Evolutionary conservation across 129 eudicot species (phyloP).

Genomic region (Smallanthus sonchifolius): DNA sequence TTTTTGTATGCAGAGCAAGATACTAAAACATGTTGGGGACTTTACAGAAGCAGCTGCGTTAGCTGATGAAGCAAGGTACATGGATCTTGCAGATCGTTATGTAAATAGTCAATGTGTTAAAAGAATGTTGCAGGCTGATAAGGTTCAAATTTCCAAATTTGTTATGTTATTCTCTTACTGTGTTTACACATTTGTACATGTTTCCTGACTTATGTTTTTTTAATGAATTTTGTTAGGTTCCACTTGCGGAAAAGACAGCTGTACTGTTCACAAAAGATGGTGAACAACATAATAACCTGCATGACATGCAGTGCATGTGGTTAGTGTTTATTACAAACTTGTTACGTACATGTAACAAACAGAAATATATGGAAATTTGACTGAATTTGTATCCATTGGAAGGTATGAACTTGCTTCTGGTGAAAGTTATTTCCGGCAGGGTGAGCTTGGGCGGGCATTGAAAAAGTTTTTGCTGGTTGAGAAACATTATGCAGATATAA

Average conservation of each 20-base stretch:
- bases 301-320: slow-evolving; percentile 99
- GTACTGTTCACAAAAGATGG: slow-evolving; percentile 97
- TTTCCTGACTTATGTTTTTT: not conserved
- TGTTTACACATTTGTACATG: not conserved
- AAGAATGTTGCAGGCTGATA: slow-evolving; percentile 98
- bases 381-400: slow-evolving; percentile 9
- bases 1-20: slow-evolving; percentile 59
- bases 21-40: slow-evolving; percentile 94
- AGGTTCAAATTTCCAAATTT: slow-evolving; percentile 37
- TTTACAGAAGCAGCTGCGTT: slow-evolving; percentile 89
- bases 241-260: slow-evolving; percentile 94
- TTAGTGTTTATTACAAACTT: slow-evolving; percentile 35
- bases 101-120: slow-evolving; percentile 93
- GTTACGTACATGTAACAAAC: not conserved
- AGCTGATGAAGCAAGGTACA: slow-evolving; percentile 98
- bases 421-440: slow-evolving; percentile 94
- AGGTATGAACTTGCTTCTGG: slow-evolving; percentile 99
- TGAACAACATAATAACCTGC: slow-evolving; percentile 92
- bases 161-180: not conserved
- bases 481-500: slow-evolving; percentile 96
- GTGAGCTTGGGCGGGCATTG: slow-evolving; percentile 87
- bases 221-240: slow-evolving; percentile 46
- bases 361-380: not conserved
- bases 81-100: slow-evolving; percentile 99
- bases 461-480: slow-evolving; percentile 89